A percentile compares a stretch with the other conserved stretches of the same genome.
Conservation (phyloP, 495 filamentous ascomycete genomes). For the Aspergillus saccharolyticus region DNA sequence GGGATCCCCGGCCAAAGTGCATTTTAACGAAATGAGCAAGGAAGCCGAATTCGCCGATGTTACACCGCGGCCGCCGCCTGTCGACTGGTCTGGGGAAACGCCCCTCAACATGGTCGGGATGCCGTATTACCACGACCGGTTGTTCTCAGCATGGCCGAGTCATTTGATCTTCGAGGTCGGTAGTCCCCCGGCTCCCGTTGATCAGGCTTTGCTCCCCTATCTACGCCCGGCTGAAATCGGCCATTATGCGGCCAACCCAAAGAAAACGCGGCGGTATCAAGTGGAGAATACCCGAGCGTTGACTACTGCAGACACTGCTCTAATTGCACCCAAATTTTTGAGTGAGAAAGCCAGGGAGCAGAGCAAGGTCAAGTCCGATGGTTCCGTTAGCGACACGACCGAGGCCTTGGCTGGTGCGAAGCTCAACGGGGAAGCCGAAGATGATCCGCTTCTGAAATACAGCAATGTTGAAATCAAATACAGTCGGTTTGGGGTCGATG, state of each 20-base stretch:
- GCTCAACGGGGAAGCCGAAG: constrained; percentile 54
- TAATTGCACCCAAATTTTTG: constrained; percentile 77
- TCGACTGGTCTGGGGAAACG: constrained; percentile 71
- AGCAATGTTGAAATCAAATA: constrained; percentile 93
- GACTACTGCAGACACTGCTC: constrained; percentile 44
- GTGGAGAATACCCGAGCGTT: constrained; percentile 67
- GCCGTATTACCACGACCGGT: constrained; percentile 83
- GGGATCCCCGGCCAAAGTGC: constrained; percentile 85
- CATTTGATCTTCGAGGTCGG: constrained; percentile 78
- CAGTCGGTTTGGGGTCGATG: constrained; percentile 93
- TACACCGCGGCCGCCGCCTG: constrained; percentile 37
- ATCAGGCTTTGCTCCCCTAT: constrained; percentile 63
- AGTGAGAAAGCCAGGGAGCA: constrained; percentile 83
- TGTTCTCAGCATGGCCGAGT: constrained; percentile 86
- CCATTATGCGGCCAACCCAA: constrained; percentile 71
- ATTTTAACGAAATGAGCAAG: constrained; percentile 78
- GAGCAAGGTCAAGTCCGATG: constrained; percentile 46
- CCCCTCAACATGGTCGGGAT: constrained; percentile 83
- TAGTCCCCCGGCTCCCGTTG: constrained; percentile 70
- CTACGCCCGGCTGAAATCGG: constrained; percentile 66
- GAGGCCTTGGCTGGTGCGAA: constrained; percentile 57
- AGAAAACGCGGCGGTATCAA: constrained; percentile 69
- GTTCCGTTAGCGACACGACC: constrained; percentile 56
- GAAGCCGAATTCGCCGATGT: constrained; percentile 74
- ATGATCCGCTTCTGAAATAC: constrained; percentile 80